phyloP scores from a whole-genome alignment of 2,329 filamentous ascomycete species.

The Orbilia javanica region DNA sequence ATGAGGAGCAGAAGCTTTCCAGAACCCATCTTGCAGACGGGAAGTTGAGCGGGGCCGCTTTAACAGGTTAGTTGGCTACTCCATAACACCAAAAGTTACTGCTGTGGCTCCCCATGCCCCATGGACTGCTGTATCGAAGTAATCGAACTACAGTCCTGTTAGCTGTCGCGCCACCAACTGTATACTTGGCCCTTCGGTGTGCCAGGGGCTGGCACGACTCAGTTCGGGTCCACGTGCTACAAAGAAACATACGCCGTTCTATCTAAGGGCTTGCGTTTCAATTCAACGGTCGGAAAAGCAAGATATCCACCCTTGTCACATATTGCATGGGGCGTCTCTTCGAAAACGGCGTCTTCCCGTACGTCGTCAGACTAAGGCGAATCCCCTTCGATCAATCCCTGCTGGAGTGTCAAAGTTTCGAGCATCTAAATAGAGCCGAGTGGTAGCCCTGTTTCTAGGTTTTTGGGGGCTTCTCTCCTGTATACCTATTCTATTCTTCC shows the following conservation, averaged over 20 bases:
- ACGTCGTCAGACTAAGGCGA: constrained; percentile 24
- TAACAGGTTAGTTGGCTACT: background rate
- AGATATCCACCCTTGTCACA: constrained; percentile 42
- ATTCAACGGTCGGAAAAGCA: constrained; percentile 19
- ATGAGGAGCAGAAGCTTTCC: background rate
- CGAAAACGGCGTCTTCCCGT: constrained; percentile 55
- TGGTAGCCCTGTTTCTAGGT: constrained; percentile 19
- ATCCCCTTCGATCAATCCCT: constrained; percentile 24
- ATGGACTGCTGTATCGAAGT: background rate
- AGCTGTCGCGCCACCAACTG: constrained; percentile 51
- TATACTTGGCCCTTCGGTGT: constrained; percentile 3
- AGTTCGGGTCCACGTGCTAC: constrained; percentile 51
- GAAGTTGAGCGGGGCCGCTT: background rate
- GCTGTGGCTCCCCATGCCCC: background rate
- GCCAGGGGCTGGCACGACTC: constrained; percentile 37
- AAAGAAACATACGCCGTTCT: constrained; percentile 45
- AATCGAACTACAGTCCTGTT: too few species aligned
- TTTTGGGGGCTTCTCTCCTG: constrained; percentile 14
- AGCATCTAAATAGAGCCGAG: constrained; percentile 50
- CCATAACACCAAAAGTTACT: background rate
- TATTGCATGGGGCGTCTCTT: constrained; percentile 44
- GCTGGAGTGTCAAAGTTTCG: constrained; percentile 12
- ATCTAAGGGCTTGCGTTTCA: constrained; percentile 45
- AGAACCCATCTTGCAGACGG: background rate
- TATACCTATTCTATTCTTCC: constrained; percentile 33